Evolutionary conservation across 345 rosid genomes (phyloP), one percentile per base, ranked within the genome.

Genomic region (Salix brachista): DNA sequence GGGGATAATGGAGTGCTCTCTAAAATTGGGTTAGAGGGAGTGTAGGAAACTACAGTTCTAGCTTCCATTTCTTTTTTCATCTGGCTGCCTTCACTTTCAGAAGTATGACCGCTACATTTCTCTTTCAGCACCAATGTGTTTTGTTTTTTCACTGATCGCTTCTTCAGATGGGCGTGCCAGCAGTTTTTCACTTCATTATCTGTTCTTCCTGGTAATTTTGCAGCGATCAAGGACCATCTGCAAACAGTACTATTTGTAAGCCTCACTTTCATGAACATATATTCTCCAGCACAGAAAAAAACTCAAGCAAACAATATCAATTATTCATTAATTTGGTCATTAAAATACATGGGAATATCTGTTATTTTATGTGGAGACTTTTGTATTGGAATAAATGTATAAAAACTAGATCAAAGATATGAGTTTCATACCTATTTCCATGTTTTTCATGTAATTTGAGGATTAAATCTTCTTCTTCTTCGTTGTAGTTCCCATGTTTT

Each of bases 151-250:
- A 65, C 56, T 8, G 23, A 8, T n/a, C 52, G 73, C 66, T 79
- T 83, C 86, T 81, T 85, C 3, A 85, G 41, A 26, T 34, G 54
- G 25, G 80, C 25, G 50, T 85, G 83, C 88, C 88, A 85, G 65
- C 74, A 75, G 70, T 85, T 85, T 42, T 85, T 85, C 8, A 85
- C 71, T n/a, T 79, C 84, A 14, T 85, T 85, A 34, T 85, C 88
- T 26, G 88, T 75, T 80, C 86, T 79, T 74, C 83, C 86, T 0
- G 82, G 83, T 67, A 86, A 75, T 54, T 71, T 69, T 58, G 80
- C 73, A 21, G 86, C 85, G 34, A 83, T 81, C 80, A 44, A 19
- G 50, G 88, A 83, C 88, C 88, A 85, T 65, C 88, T 85, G 75
- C 16, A 5, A 28, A 39, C 30, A 21, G 46, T 6, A 46, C n/a